Conservation (phyloP, 148 eudicot genomes). For the Cornus controversa region DNA sequence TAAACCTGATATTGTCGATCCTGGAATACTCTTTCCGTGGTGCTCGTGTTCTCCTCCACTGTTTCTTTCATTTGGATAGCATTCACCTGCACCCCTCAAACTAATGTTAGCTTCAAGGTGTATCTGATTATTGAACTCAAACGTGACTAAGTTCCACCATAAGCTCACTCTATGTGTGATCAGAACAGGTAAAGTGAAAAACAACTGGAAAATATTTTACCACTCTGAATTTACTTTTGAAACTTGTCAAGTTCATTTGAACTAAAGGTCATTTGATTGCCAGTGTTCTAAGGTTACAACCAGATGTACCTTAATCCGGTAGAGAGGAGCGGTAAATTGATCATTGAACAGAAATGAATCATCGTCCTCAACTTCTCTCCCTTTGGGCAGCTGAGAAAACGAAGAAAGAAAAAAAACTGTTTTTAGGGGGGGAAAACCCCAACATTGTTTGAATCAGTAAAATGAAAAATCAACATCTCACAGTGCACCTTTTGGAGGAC, state of each 20-base stretch:
- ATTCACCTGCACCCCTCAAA: constrained; percentile 66
- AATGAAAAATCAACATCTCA: neutral
- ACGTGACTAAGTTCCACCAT: neutral
- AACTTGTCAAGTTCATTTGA: neutral
- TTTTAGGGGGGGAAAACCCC: no score
- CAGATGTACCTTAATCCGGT: constrained; percentile 70
- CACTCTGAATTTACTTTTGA: neutral
- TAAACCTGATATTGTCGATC: constrained; percentile 98
- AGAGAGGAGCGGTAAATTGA: constrained; percentile 77
- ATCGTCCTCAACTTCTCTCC: constrained; percentile 87
- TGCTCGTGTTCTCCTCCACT: constrained; percentile 92
- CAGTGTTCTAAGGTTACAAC: neutral
- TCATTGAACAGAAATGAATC: constrained; percentile 83
- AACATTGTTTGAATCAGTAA: no score
- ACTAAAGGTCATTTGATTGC: neutral
- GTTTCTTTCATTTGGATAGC: constrained; percentile 99
- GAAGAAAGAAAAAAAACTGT: neutral
- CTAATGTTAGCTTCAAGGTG: constrained; percentile 1
- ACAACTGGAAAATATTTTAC: no score
- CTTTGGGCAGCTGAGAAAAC: constrained; percentile 59
- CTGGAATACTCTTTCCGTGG: constrained; percentile 96
- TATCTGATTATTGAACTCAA: neutral
- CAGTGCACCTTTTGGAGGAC: constrained; percentile 73
- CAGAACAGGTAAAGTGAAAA: neutral
- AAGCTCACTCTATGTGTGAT: neutral